A percentile compares a stretch with the other conserved stretches of the same genome.
Evolutionary conservation across 768 basidiomycete genomes (phyloP).

Genomic region (Dendrothele bispora): DNA sequence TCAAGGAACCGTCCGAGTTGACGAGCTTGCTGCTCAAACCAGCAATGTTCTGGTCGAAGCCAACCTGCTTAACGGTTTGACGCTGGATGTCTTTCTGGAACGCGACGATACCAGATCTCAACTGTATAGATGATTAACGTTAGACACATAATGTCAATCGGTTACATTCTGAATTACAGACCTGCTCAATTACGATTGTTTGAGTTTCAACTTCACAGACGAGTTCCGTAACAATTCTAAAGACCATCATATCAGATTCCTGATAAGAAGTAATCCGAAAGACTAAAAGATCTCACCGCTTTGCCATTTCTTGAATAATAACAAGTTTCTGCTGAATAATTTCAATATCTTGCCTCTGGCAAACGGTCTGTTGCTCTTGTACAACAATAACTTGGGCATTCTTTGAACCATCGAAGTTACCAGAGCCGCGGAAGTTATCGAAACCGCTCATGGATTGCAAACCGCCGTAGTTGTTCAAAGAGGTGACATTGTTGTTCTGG

Average conservation of each 20-base stretch:
- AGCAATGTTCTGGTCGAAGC: slow-evolving; percentile 18
- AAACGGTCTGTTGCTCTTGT: slow-evolving; percentile 18
- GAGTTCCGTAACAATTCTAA: slow-evolving; percentile 26
- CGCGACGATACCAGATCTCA: slow-evolving; percentile 9
- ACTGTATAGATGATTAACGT: background rate
- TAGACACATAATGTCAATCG: background rate
- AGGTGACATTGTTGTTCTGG: slow-evolving; percentile 5
- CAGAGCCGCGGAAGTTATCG: slow-evolving; percentile 14
- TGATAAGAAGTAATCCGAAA: background rate
- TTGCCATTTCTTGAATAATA: slow-evolving; percentile 26
- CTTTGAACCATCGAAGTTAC: slow-evolving; percentile 16
- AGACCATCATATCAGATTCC: background rate
- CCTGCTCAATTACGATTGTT: slow-evolving; percentile 21
- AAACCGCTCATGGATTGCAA: slow-evolving; percentile 12
- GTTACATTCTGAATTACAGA: slow-evolving; percentile 9
- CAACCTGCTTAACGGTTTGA: slow-evolving; percentile 15
- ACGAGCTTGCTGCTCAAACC: slow-evolving; percentile 14
- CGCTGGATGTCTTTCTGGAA: slow-evolving; percentile 22
- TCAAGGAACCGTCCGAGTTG: slow-evolving; percentile 19
- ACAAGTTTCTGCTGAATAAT: slow-evolving; percentile 27
- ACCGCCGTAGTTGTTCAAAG: slow-evolving; percentile 19
- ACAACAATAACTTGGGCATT: slow-evolving; percentile 18
- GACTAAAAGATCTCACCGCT: slow-evolving; percentile 14
- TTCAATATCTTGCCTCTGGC: slow-evolving; percentile 15
- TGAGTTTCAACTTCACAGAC: slow-evolving; percentile 31